Base-by-base conservation (phyloP, 2,329 filamentous ascomycete species). In the Exophiala mesophila region DNA sequence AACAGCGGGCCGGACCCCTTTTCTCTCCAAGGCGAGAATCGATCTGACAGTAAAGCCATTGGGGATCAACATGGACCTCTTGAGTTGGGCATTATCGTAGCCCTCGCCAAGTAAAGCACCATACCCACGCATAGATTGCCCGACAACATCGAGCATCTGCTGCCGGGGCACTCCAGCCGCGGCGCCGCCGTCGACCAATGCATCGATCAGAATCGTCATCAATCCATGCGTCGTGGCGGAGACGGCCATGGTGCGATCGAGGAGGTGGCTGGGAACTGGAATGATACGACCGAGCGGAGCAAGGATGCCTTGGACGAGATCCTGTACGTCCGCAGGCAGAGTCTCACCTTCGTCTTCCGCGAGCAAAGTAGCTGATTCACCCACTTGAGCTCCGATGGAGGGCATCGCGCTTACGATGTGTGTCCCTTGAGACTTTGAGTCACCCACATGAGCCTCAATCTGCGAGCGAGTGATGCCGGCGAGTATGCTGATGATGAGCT, bases 401-500 rank as follows among this genome's bases (percentile, higher is more conserved):
- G 23, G 23, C 6, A 26, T 26, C 7, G 23, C 23, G 23, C 23
- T 26, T 12, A 26, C 23, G 23, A 26, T 26, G 23, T 26, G 12
- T 12, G 23, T 26, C 7, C 12, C 12, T 12, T 6, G 7, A 12
- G 23, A 26, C 7, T 26, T 26, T 26, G 23, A 26, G 23, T 6
- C 12, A 6, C 23, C 23, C 23, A 26, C 7, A 26, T 7, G 23
- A 26, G 6, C 12, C 12, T 12, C 23, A 7, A 54, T 31, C 61
- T 26, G 23, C 23, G 6, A 12, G 12, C 12, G 6, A 7, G 23
- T 26, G 12, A 74, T 39, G 1, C 73, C 72, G 2, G 72, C 73
- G 1, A 64, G 68, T 1, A 76, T 66, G 50, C 72, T 76, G 55
- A 75, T 71, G 8, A 76, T 44, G 1, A 75, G 60, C 49, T 75